phyloP scores from a whole-genome alignment of 805 yeast species.

The Candida coquimbonensis region DNA sequence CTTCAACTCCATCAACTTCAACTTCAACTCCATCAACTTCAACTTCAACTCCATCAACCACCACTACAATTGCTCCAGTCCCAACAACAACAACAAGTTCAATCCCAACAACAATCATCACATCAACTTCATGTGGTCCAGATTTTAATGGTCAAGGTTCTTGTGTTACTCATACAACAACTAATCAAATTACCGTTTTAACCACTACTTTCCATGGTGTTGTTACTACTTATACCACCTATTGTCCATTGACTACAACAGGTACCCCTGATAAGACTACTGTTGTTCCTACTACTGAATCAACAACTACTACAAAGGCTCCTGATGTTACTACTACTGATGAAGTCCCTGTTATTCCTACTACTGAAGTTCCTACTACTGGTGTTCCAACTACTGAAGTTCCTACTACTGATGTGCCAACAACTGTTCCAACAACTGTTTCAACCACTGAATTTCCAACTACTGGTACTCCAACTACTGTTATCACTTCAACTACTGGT shows the following conservation, averaged over 20 bases:
- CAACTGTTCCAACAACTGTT: not conserved
- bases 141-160: constrained; percentile 13
- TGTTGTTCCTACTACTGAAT: not conserved
- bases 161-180: constrained; percentile 27
- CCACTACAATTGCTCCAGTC: constrained; percentile 10
- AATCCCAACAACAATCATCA: constrained; percentile 26
- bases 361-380: not conserved
- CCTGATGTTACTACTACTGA: not conserved
- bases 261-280: not conserved
- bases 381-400: not conserved
- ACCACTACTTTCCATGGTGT: constrained; percentile 22
- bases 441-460: not conserved
- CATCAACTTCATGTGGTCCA: constrained; percentile 27
- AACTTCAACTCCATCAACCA: constrained; percentile 1
- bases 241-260: constrained; percentile 22
- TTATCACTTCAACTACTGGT: not conserved
- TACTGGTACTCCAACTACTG: not conserved
- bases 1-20: not conserved
- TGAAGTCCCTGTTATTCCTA: not conserved
- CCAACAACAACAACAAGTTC: not conserved
- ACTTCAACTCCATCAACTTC: not conserved
- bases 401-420: not conserved
- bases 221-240: constrained; percentile 33
- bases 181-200: constrained; percentile 29
- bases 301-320: not conserved